Evolutionary conservation across 2,329 filamentous ascomycete genomes (phyloP).

Genomic region (Colletotrichum sidae): DNA sequence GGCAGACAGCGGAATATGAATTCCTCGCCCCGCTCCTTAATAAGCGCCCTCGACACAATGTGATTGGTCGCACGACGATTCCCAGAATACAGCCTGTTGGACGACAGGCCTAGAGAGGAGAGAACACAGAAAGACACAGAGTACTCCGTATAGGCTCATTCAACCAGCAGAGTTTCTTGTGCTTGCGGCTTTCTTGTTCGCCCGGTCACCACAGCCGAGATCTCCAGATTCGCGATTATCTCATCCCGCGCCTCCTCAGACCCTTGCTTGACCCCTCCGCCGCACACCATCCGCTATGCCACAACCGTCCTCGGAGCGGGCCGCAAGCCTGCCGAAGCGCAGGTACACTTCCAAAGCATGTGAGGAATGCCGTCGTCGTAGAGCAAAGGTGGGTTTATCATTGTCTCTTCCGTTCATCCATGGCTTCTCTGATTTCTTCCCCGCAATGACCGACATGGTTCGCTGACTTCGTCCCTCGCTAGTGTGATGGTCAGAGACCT

Average conservation of each 20-base stretch:
- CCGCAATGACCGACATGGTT: background rate
- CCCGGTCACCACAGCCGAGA: background rate
- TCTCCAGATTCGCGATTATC: background rate
- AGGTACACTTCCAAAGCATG: constrained; percentile 46
- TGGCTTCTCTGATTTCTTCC: background rate
- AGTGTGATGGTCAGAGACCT: constrained; percentile 49
- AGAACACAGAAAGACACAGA: background rate
- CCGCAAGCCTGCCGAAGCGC: constrained; percentile 28
- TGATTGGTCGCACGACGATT: constrained; percentile 22
- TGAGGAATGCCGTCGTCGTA: constrained; percentile 50
- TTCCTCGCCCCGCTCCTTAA: constrained; percentile 23
- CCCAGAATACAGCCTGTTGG: constrained; percentile 8
- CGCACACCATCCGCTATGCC: constrained; percentile 17
- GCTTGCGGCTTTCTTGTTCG: background rate
- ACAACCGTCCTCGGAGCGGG: constrained; percentile 28
- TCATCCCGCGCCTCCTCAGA: constrained; percentile 2
- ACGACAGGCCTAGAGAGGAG: constrained; percentile 8
- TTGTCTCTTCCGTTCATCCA: background rate
- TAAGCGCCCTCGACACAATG: constrained; percentile 9
- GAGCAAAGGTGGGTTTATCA: constrained; percentile 46
- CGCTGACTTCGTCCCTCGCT: constrained; percentile 13
- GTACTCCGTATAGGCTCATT: background rate
- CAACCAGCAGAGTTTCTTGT: background rate
- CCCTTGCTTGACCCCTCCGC: constrained; percentile 16
- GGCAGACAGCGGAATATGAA: constrained; percentile 29